Percentiles rank a stretch among this genome's conserved stretches.
Evolutionary conservation across 345 rosid species (phyloP).

Genomic region (Populus pruinosa): DNA sequence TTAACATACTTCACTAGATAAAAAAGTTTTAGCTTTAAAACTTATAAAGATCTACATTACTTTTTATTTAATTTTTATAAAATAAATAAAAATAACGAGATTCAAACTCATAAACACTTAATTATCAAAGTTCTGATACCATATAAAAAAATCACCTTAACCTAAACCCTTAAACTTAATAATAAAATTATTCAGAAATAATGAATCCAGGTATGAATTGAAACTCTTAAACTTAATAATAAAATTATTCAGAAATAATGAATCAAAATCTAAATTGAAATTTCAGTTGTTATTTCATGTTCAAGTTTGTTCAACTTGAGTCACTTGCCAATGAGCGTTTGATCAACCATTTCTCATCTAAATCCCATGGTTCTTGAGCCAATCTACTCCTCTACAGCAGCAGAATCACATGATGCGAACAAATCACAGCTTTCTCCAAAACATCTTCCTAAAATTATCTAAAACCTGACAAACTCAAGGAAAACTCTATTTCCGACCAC

Average conservation of each 20-base stretch:
- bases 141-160: too few species aligned
- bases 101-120: too few species aligned
- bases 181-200: too few species aligned
- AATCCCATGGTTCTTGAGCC: slow-evolving; percentile 10
- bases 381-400: neutral
- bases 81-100: too few species aligned
- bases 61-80: too few species aligned
- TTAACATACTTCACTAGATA: too few species aligned
- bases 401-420: neutral
- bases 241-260: too few species aligned
- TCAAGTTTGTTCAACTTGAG: slow-evolving; percentile 11
- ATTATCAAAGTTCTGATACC: too few species aligned
- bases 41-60: accelerated
- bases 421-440: neutral
- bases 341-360: neutral
- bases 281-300: neutral
- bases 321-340: neutral
- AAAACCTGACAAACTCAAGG: slow-evolving; percentile 1
- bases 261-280: neutral
- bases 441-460: neutral
- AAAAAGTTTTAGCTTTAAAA: too few species aligned
- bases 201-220: too few species aligned
- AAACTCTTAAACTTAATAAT: too few species aligned
- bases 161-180: too few species aligned
- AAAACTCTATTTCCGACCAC: slow-evolving; percentile 4